These are phyloP conservation scores for Leptographium lundbergii DNA, from an alignment of 2,329 filamentous ascomycete genomes.

Conservation along the genomic window DNA sequence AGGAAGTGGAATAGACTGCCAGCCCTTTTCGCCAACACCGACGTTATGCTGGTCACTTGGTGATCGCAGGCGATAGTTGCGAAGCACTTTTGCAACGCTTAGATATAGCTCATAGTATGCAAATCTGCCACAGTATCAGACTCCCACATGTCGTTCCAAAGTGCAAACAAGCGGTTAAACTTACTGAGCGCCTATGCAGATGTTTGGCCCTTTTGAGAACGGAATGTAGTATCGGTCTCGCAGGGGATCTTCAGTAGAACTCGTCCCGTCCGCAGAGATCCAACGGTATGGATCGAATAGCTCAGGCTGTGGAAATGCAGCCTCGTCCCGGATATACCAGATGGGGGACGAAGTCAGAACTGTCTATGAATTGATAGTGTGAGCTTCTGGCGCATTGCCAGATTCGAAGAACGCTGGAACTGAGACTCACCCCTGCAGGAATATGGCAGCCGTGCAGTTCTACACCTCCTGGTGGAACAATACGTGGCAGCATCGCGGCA, in stretches of 20 bases:
- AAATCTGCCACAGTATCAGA: neutral
- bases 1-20: neutral
- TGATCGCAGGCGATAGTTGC: neutral
- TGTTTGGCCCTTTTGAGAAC: conserved; percentile 7
- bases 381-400: neutral
- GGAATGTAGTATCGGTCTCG: conserved; percentile 8
- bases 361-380: neutral
- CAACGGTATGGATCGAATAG: conserved; percentile 5
- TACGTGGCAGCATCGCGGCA: conserved; percentile 7
- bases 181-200: conserved; percentile 7
- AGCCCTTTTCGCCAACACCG: neutral
- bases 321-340: conserved; percentile 5
- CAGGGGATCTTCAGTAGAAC: neutral
- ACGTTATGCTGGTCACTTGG: too few relatives aligned
- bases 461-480: conserved; percentile 4
- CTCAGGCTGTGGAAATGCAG: conserved; percentile 5
- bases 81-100: neutral
- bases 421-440: conserved; percentile 1
- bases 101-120: conserved; percentile 1
- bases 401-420: neutral
- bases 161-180: neutral
- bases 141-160: neutral
- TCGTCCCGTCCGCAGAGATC: conserved; percentile 2
- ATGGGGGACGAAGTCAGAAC: conserved; percentile 7
- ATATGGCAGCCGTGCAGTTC: conserved; percentile 3